Evolutionary conservation across 2,329 filamentous ascomycete genomes (phyloP).

Genomic region (Calonectria pteridis): DNA sequence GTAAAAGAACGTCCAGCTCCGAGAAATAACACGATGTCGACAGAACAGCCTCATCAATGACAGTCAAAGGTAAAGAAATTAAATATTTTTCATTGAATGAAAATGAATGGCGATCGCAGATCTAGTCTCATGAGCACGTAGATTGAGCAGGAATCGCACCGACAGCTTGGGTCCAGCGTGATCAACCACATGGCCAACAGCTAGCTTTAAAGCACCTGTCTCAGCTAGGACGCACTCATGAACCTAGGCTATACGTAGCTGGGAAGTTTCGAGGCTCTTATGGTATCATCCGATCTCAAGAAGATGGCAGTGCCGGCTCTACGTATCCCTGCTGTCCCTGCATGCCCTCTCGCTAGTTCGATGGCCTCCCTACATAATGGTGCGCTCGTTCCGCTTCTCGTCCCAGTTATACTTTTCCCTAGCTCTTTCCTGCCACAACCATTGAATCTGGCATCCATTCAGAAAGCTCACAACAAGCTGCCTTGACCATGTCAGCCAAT

Average conservation of each 20-base stretch:
- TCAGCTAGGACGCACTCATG: neutral
- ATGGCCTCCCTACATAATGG: neutral
- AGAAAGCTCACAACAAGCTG: neutral
- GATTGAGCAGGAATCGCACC: neutral
- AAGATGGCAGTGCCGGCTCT: too few species aligned
- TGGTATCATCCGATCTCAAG: neutral
- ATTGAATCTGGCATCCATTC: neutral
- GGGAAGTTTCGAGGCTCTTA: neutral
- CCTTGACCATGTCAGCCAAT: conserved; percentile 9
- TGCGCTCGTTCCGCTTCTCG: neutral
- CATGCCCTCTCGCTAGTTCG: neutral
- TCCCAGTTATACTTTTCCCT: neutral
- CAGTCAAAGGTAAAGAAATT: too few species aligned
- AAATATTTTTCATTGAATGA: neutral
- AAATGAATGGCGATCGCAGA: neutral
- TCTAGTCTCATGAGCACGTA: accelerated
- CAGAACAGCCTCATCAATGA: neutral
- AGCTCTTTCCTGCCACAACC: neutral
- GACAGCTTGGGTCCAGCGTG: neutral
- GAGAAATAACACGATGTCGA: neutral
- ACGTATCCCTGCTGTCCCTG: neutral
- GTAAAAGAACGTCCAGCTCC: neutral
- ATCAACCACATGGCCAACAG: neutral
- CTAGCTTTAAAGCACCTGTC: neutral
- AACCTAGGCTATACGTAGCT: neutral